Conservation (phyloP, 1,284 basidiomycete genomes). For the Vanrija humicola region DNA sequence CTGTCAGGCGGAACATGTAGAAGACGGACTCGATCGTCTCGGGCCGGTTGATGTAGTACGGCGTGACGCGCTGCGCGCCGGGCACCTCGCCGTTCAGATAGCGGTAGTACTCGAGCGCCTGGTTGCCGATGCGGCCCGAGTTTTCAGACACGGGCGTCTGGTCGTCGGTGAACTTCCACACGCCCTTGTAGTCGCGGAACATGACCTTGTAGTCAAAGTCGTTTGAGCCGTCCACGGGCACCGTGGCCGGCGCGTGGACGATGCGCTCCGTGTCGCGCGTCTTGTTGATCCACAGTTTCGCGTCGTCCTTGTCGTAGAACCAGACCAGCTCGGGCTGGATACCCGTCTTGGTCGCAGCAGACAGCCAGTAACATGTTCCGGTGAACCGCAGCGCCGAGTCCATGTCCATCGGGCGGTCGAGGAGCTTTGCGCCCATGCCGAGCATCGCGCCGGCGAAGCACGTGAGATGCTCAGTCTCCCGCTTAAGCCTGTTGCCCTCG, state of each 20-base stretch:
- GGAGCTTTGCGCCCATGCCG: conserved; percentile 53
- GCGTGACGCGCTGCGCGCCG: conserved; percentile 30
- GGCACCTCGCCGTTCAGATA: conserved; percentile 39
- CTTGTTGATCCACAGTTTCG: conserved; percentile 31
- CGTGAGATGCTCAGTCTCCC: conserved; percentile 43
- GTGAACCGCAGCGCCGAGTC: conserved; percentile 49
- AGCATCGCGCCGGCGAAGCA: conserved; percentile 58
- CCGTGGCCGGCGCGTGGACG: conserved; percentile 20
- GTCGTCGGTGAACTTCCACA: conserved; percentile 30
- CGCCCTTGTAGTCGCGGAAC: conserved; percentile 24
- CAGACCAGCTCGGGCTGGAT: conserved; percentile 48
- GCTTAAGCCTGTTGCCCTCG: conserved; percentile 25
- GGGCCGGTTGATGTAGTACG: conserved; percentile 51
- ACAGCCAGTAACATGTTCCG: conserved; percentile 54
- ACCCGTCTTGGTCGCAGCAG: conserved; percentile 47
- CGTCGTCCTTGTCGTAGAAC: conserved; percentile 38
- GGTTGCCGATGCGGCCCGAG: conserved; percentile 21
- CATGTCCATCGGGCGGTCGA: conserved; percentile 51
- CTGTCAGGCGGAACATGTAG: conserved; percentile 55
- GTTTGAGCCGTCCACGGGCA: conserved; percentile 22
- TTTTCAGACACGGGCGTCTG: conserved; percentile 14
- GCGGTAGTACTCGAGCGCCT: conserved; percentile 35
- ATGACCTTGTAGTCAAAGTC: conserved; percentile 26
- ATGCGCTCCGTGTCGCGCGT: conserved; percentile 15
- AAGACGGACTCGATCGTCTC: conserved; percentile 58